Evolutionary conservation across 179 eudicot genomes (phyloP).

Genomic region (Vitellaria paradoxa): DNA sequence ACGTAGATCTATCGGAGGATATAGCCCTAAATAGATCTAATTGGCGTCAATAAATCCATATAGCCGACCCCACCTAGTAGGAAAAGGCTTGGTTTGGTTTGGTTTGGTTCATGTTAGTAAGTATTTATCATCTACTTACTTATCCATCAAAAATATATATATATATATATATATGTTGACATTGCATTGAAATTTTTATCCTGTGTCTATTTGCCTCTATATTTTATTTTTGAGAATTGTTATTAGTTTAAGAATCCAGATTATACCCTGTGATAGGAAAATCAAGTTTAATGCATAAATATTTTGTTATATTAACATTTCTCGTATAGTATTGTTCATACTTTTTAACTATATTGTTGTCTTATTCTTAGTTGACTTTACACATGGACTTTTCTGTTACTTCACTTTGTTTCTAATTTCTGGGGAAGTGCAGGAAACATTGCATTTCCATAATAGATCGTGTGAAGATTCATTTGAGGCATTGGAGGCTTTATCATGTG

Average conservation of each 20-base stretch:
- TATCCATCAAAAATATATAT: background rate
- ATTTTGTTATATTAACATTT: background rate
- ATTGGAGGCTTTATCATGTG: background rate
- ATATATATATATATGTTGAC: too few relatives aligned
- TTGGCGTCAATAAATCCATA: too few relatives aligned
- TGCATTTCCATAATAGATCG: too few relatives aligned
- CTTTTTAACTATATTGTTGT: background rate
- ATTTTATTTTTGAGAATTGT: too few relatives aligned
- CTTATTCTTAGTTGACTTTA: background rate
- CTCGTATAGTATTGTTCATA: background rate
- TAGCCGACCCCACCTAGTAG: too few relatives aligned
- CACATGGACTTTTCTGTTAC: background rate
- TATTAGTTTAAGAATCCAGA: background rate
- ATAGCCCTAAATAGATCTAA: too few relatives aligned
- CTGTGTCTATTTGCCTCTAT: too few relatives aligned
- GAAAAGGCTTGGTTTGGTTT: too few relatives aligned
- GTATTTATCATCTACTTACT: background rate
- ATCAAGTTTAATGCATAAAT: background rate
- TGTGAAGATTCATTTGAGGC: too few relatives aligned
- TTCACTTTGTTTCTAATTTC: background rate
- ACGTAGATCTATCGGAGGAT: too few relatives aligned
- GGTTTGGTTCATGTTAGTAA: too few relatives aligned
- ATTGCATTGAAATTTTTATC: too few relatives aligned
- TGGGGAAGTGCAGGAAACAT: slow-evolving; percentile 16
- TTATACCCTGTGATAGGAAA: background rate